Evolutionary conservation across 1,139 yeast species (phyloP).

Genomic region (Hanseniaspora sp.): DNA sequence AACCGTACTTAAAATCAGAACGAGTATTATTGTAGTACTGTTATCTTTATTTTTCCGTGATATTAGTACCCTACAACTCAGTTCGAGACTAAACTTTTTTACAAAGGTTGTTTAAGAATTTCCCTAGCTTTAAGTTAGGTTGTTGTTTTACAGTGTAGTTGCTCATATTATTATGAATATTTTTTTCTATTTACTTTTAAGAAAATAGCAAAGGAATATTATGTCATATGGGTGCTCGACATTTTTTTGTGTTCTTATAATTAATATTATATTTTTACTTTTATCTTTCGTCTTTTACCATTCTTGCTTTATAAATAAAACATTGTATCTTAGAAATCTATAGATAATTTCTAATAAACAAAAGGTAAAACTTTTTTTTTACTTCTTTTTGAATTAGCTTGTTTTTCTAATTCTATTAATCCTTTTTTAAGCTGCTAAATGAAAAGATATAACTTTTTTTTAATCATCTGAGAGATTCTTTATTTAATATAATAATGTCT

Average conservation of each 20-base stretch:
- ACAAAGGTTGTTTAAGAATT: slow-evolving; percentile 2
- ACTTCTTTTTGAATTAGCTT: too few relatives aligned
- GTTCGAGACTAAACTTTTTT: slow-evolving; percentile 15
- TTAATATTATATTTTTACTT: not conserved
- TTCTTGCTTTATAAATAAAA: not conserved
- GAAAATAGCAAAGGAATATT: not conserved
- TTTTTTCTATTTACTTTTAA: not conserved
- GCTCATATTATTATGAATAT: not conserved
- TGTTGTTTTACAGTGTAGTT: slow-evolving; percentile 12
- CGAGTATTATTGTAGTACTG: slow-evolving; percentile 17
- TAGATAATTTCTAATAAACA: too few relatives aligned
- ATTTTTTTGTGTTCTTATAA: not conserved
- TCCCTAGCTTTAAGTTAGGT: slow-evolving; percentile 12
- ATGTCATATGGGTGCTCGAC: slow-evolving; percentile 2
- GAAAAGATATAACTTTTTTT: too few relatives aligned
- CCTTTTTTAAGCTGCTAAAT: too few relatives aligned
- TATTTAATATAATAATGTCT: too few relatives aligned
- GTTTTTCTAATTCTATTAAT: too few relatives aligned
- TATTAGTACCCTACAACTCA: slow-evolving; percentile 17
- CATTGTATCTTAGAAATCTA: too few relatives aligned
- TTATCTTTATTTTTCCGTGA: slow-evolving; percentile 7
- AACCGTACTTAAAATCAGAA: slow-evolving; percentile 15
- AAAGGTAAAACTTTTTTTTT: too few relatives aligned
- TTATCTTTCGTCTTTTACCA: not conserved
- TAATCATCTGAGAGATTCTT: too few relatives aligned